These are phyloP conservation scores for Xerocomus nothofagi DNA, from an alignment of 1,284 basidiomycete genomes.

Conservation along the genomic window DNA sequence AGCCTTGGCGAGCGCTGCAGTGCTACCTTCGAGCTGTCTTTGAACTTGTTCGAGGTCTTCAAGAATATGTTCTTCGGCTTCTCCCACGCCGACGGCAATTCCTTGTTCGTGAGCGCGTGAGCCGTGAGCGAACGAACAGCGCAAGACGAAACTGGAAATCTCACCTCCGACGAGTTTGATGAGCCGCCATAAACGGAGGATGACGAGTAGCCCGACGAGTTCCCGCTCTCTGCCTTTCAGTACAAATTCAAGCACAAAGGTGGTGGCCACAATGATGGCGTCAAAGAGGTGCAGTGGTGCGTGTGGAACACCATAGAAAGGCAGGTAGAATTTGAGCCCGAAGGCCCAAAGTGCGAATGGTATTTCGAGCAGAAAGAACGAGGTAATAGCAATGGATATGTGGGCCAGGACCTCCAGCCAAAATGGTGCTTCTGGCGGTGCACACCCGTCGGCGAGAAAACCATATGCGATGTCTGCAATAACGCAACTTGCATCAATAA, in stretches of 20 bases:
- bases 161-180: conserved; percentile 77
- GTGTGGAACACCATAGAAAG: conserved; percentile 51
- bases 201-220: conserved; percentile 65
- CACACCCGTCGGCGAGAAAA: conserved; percentile 57
- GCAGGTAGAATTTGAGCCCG: conserved; percentile 58
- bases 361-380: conserved; percentile 74
- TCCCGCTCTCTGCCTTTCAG: conserved; percentile 68
- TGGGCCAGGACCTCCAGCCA: conserved; percentile 65
- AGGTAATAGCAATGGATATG: conserved; percentile 66
- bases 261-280: conserved; percentile 64
- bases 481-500: conserved; percentile 64
- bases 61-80: conserved; percentile 55
- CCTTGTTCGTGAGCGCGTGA: conserved; percentile 42
- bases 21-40: conserved; percentile 46
- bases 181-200: conserved; percentile 75
- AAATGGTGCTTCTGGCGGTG: conserved; percentile 45
- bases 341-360: conserved; percentile 66
- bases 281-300: conserved; percentile 71
- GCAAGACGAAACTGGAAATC: conserved; percentile 5
- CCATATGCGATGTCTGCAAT: conserved; percentile 69
- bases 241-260: conserved; percentile 69
- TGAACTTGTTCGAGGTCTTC: conserved; percentile 49
- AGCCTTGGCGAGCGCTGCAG: conserved; percentile 36
- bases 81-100: conserved; percentile 72
- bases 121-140: conserved; percentile 3